phyloP scores from a whole-genome alignment of 768 basidiomycete species.

The Suillus brevipes region DNA sequence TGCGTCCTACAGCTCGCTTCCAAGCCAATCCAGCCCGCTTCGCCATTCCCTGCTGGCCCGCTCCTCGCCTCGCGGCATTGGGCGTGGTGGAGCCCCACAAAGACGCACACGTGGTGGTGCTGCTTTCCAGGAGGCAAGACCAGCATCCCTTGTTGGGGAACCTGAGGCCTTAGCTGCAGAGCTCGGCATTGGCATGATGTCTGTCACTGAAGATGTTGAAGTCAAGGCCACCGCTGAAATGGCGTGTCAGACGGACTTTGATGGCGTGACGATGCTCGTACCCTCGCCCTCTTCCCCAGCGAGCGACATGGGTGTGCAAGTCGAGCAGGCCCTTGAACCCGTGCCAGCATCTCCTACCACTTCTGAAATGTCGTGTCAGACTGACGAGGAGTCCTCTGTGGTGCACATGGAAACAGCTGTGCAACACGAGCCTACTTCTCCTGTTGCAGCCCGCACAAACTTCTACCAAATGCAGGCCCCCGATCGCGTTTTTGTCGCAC shows the following conservation, averaged over 20 bases:
- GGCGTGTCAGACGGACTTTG: slow-evolving; percentile 65
- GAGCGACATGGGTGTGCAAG: slow-evolving; percentile 44
- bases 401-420: slow-evolving; percentile 48
- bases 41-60: slow-evolving; percentile 57
- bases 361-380: slow-evolving; percentile 47
- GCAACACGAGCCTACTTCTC: slow-evolving; percentile 42
- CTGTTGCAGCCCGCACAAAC: slow-evolving; percentile 30
- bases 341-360: slow-evolving; percentile 20
- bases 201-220: slow-evolving; percentile 37
- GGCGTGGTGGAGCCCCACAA: slow-evolving; percentile 48
- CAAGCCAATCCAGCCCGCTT: slow-evolving; percentile 56
- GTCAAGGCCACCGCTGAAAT: slow-evolving; percentile 55
- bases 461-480: slow-evolving; percentile 34
- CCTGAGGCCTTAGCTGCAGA: slow-evolving; percentile 74
- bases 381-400: slow-evolving; percentile 40
- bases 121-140: slow-evolving; percentile 68
- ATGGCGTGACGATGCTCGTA: slow-evolving; percentile 29
- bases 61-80: slow-evolving; percentile 26
- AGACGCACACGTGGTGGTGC: slow-evolving; percentile 65
- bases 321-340: slow-evolving; percentile 28
- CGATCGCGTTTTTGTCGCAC: slow-evolving; percentile 23
- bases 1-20: slow-evolving; percentile 41
- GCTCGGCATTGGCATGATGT: slow-evolving; percentile 50
- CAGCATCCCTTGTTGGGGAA: slow-evolving; percentile 67
- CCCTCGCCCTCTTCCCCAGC: slow-evolving; percentile 29